Percentiles rank a stretch among this genome's conserved stretches.
These are phyloP conservation scores for Globisporangium sylvaticum DNA, from an alignment of 352 stramenopile genomes.

Conservation along the genomic window DNA sequence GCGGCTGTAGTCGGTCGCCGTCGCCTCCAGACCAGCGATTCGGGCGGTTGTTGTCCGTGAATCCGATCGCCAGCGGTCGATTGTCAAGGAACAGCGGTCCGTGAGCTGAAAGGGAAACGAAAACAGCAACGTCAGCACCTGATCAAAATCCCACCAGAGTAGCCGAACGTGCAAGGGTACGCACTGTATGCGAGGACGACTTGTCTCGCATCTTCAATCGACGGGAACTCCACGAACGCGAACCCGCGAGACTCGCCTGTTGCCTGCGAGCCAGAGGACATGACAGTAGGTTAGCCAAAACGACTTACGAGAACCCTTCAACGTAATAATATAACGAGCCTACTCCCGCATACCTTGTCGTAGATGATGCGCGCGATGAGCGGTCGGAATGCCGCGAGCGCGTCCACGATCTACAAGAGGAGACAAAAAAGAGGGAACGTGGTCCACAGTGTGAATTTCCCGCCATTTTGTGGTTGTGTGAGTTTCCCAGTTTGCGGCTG, in stretches of 20 bases:
- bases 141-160: no score
- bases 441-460: slow-evolving; percentile 18
- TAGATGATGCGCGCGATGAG: slow-evolving; percentile 48
- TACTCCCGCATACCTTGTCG: slow-evolving; percentile 47
- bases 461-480: background rate
- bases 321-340: background rate
- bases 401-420: slow-evolving; percentile 48
- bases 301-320: no score
- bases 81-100: slow-evolving; percentile 52
- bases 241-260: slow-evolving; percentile 73
- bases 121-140: background rate
- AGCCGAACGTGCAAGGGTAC: background rate
- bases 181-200: slow-evolving; percentile 61
- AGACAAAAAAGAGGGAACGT: background rate
- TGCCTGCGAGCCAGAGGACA: no score
- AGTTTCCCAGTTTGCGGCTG: background rate
- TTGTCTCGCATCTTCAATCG: slow-evolving; percentile 42
- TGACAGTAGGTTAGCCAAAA: no score
- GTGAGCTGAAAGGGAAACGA: slow-evolving; percentile 25
- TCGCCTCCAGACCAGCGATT: slow-evolving; percentile 17
- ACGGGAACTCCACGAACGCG: slow-evolving; percentile 74
- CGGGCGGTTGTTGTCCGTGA: slow-evolving; percentile 34
- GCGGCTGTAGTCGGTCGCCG: background rate
- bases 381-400: slow-evolving; percentile 49
- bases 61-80: slow-evolving; percentile 40